Evolutionary conservation across 352 stramenopile species (phyloP).

Genomic region (Pythium sp.): DNA sequence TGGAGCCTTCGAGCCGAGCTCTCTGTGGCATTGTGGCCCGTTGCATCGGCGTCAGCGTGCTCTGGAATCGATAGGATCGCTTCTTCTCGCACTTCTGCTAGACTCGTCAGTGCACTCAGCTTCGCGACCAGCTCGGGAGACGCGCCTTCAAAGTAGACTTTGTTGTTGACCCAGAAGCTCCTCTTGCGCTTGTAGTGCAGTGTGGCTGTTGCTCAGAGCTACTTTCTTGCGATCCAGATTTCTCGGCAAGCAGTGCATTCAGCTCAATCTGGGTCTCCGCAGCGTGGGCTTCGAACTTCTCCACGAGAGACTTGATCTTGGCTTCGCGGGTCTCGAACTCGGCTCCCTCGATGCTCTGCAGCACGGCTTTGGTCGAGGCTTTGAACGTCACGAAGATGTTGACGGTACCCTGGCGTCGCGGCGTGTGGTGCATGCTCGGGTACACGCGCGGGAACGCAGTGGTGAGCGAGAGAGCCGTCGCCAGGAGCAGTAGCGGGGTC

Average conservation of each 20-base stretch:
- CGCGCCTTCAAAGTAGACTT: conserved; percentile 24
- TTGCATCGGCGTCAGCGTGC: too few species aligned
- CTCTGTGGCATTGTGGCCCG: not conserved
- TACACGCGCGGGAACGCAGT: conserved; percentile 5
- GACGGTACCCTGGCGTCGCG: conserved; percentile 21
- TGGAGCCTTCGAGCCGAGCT: not conserved
- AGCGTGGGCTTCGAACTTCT: too few species aligned
- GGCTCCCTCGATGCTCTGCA: too few species aligned
- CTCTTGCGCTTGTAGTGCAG: not conserved
- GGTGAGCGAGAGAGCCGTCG: too few species aligned
- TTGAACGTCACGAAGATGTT: conserved; percentile 15
- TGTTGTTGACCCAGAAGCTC: conserved; percentile 30
- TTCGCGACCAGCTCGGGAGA: conserved; percentile 24
- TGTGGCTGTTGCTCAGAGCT: too few species aligned
- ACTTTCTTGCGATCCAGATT: too few species aligned
- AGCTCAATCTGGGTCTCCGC: too few species aligned
- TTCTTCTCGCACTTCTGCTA: not conserved
- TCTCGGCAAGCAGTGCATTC: too few species aligned
- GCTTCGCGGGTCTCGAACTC: too few species aligned
- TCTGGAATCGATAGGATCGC: not conserved
- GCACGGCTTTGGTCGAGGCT: too few species aligned
- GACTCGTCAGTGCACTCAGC: conserved; percentile 11
- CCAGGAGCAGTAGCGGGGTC: too few species aligned
- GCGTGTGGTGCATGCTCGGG: conserved; percentile 23
- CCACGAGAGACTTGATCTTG: too few species aligned